Evolutionary conservation across 805 yeast species (phyloP).

Genomic region (Lipomyces spencermartinsiae): DNA sequence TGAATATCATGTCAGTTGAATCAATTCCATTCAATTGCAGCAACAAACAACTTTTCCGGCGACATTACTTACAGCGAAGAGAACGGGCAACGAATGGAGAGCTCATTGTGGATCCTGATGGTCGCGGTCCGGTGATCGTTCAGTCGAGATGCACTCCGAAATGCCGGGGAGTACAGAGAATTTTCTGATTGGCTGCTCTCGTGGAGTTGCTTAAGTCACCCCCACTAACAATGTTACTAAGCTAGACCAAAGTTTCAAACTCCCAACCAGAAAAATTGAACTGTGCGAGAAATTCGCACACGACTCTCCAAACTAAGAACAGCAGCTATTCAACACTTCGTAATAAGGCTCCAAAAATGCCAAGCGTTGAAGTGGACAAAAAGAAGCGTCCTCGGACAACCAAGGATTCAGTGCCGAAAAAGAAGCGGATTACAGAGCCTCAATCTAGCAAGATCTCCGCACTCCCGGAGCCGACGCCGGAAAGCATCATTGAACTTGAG

Average conservation of each 20-base stretch:
- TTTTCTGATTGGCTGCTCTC: constrained; percentile 7
- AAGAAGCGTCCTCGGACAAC: constrained; percentile 7
- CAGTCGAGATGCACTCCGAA: not conserved
- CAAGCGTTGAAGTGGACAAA: constrained; percentile 13
- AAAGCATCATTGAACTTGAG: constrained; percentile 32
- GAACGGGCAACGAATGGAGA: constrained; percentile 33
- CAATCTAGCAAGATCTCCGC: not conserved
- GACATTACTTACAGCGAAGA: constrained; percentile 27
- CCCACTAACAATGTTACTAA: not conserved
- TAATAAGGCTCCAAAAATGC: constrained; percentile 10
- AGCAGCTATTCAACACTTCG: not conserved
- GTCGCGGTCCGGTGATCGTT: constrained; percentile 2
- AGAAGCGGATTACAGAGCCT: not conserved
- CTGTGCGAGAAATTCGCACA: not conserved
- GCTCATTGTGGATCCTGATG: constrained; percentile 29
- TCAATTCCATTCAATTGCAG: constrained; percentile 5
- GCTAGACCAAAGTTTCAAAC: not conserved
- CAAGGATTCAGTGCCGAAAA: not conserved
- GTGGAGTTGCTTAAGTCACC: not conserved
- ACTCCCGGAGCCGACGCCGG: constrained; percentile 26
- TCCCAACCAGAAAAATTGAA: not conserved
- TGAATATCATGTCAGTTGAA: not conserved
- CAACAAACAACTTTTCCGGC: not conserved
- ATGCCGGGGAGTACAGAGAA: constrained; percentile 3
- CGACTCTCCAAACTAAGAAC: not conserved